A percentile compares a stretch with the other conserved stretches of the same genome.
Conservation (phyloP, 495 filamentous ascomycete genomes). For the Annulohypoxylon maeteangense region DNA sequence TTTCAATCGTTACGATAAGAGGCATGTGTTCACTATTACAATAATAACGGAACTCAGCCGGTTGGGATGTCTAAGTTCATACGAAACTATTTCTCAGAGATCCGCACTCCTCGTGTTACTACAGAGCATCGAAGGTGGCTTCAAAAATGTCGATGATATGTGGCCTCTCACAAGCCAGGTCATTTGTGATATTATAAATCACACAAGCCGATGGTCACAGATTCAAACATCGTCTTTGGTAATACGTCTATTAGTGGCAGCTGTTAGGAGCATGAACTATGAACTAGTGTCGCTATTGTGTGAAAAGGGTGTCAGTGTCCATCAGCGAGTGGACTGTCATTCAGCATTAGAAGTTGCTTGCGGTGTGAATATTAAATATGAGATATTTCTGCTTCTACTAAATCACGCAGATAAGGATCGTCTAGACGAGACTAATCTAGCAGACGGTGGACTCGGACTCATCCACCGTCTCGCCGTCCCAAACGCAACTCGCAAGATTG, state of each 20-base stretch:
- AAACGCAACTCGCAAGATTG: neutral
- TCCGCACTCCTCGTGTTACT: constrained; percentile 1
- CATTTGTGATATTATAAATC: neutral
- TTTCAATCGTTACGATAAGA: too few relatives aligned
- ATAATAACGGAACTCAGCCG: neutral
- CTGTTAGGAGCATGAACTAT: neutral
- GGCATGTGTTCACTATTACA: neutral
- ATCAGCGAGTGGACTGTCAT: neutral
- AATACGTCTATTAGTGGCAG: neutral
- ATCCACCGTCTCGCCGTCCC: neutral
- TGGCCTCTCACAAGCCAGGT: neutral
- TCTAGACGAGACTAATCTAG: neutral
- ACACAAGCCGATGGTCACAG: neutral
- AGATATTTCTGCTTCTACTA: neutral
- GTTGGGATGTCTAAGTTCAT: neutral
- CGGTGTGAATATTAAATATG: neutral
- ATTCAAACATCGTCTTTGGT: neutral
- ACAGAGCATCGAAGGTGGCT: neutral
- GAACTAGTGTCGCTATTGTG: neutral
- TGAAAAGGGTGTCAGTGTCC: neutral
- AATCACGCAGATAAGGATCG: neutral
- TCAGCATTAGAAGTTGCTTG: constrained; percentile 9
- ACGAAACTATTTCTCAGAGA: neutral
- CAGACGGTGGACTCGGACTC: neutral
- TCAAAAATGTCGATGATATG: neutral